Conservation (phyloP, 345 rosid species). For the Euphorbia tirucalli region DNA sequence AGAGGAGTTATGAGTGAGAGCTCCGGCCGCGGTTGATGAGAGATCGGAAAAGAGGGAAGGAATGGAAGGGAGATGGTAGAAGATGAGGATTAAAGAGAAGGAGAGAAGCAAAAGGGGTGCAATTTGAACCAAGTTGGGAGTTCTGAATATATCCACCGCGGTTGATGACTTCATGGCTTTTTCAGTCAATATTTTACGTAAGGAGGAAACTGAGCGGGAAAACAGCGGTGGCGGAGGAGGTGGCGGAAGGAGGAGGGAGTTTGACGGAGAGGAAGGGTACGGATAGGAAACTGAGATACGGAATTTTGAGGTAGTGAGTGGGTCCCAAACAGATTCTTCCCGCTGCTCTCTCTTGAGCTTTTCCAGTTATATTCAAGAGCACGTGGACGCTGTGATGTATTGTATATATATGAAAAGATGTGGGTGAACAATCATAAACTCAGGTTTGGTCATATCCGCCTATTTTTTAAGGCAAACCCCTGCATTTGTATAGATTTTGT, state of each 20-base stretch:
- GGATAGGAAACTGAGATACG: too few relatives aligned
- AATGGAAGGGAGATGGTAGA: slow-evolving; percentile 20
- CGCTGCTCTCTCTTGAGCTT: too few relatives aligned
- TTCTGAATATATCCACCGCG: slow-evolving; percentile 24
- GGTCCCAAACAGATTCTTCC: not conserved
- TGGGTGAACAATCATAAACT: too few relatives aligned
- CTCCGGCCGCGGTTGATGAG: slow-evolving; percentile 20
- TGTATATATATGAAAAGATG: too few relatives aligned
- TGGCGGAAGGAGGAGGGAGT: not conserved
- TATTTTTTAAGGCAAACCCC: too few relatives aligned
- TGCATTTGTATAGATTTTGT: too few relatives aligned
- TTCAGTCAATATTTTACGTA: not conserved
- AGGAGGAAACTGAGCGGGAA: not conserved
- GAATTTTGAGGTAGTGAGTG: not conserved
- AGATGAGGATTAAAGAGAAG: slow-evolving; percentile 7
- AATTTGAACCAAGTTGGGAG: slow-evolving; percentile 41
- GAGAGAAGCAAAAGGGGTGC: slow-evolving; percentile 29
- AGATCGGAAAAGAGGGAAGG: slow-evolving; percentile 23
- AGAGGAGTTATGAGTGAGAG: slow-evolving; percentile 22
- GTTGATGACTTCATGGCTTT: slow-evolving; percentile 14
- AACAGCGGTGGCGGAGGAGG: not conserved
- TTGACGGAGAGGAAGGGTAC: not conserved
- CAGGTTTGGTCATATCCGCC: too few relatives aligned
- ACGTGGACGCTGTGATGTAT: too few relatives aligned
- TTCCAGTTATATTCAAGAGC: too few relatives aligned